A percentile compares a stretch with the other conserved stretches of the same genome.
These are phyloP conservation scores for Eutrema yunnanense DNA, from an alignment of 345 rosid species.

Conservation along the genomic window DNA sequence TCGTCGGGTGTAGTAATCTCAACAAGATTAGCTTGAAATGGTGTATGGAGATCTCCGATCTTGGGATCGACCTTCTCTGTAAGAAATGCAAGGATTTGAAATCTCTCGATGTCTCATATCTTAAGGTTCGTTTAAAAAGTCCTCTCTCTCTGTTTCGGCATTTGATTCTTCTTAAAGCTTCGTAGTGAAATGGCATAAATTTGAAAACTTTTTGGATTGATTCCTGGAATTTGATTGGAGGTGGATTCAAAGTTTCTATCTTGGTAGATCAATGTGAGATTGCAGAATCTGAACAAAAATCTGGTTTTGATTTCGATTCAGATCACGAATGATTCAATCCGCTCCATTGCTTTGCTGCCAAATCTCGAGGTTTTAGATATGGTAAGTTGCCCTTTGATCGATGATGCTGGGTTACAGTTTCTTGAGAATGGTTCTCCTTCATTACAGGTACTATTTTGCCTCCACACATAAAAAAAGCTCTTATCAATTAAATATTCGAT, in stretches of 20 bases:
- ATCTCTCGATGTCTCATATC: slow-evolving; percentile 73
- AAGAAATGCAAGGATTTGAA: slow-evolving; percentile 61
- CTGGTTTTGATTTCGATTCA: slow-evolving; percentile 26
- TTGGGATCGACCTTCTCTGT: slow-evolving; percentile 80
- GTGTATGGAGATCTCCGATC: slow-evolving; percentile 88
- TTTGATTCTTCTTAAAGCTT: not conserved
- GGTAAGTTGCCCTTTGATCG: slow-evolving; percentile 55
- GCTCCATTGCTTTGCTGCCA: slow-evolving; percentile 52
- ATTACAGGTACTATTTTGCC: slow-evolving; percentile 44
- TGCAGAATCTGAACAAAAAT: not conserved
- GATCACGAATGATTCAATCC: slow-evolving; percentile 69
- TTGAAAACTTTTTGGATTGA: not conserved
- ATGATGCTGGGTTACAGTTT: slow-evolving; percentile 56
- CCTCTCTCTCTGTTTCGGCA: not conserved
- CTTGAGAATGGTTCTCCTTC: slow-evolving; percentile 61
- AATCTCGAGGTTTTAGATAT: slow-evolving; percentile 59
- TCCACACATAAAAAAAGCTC: not conserved
- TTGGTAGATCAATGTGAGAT: not conserved
- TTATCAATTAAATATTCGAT: not conserved
- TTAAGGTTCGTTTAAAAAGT: slow-evolving; percentile 48
- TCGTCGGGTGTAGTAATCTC: slow-evolving; percentile 52
- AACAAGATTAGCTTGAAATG: slow-evolving; percentile 83
- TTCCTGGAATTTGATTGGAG: not conserved
- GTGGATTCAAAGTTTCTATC: not conserved
- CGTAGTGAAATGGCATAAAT: not conserved